Base-by-base conservation (phyloP, 495 filamentous ascomycete species). In the Bombardia bombarda region DNA sequence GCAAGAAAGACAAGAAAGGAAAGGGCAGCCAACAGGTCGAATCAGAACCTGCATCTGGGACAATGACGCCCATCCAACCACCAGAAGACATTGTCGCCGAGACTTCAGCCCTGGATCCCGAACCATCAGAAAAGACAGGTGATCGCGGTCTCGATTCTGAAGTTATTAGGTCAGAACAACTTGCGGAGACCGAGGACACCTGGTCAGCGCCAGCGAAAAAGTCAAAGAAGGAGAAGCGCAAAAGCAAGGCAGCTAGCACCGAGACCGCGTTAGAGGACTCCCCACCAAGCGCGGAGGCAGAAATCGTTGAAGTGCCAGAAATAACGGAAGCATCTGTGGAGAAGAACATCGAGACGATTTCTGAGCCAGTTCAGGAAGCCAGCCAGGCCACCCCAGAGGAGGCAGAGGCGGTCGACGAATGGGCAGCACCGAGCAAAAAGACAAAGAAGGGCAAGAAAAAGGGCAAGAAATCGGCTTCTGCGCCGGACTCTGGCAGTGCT, bases 391-490 rank as follows among this genome's bases (percentile, higher is more conserved):
- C 21, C 7, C 23, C 41, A 13, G 26, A 32, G 19, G 40, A 47
- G 16, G 28, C 9, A 3, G 39, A 52, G 23, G 7, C 34, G 16
- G 35, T 2, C 13, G 55, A 58, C 8, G 59, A 60, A 16, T 45
- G 42, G 8, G 51, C 44, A n/a, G 32, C 48, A 7, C 43, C 55
- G 34, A 38, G 54, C 36, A 62, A 60, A 48, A 60, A 56, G 49
- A 49, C 51, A 24, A 56, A 47, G 49, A 59, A 57, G 38, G 41
- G 37, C 37, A 55, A 55, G 42, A 51, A 55, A 35, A 49, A 51
- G 39, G 45, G 24, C 18, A 49, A 46, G 22, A 49, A 58, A 31
- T 24, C 43, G 5, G 26, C 17, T 21, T 50, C 22, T 23, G 45
- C 53, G 40, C 42, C 47, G 49, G 41, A 31, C 25, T 50, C 55